Conservation (phyloP, 2,329 filamentous ascomycete species). For the Fusarium redolens region DNA sequence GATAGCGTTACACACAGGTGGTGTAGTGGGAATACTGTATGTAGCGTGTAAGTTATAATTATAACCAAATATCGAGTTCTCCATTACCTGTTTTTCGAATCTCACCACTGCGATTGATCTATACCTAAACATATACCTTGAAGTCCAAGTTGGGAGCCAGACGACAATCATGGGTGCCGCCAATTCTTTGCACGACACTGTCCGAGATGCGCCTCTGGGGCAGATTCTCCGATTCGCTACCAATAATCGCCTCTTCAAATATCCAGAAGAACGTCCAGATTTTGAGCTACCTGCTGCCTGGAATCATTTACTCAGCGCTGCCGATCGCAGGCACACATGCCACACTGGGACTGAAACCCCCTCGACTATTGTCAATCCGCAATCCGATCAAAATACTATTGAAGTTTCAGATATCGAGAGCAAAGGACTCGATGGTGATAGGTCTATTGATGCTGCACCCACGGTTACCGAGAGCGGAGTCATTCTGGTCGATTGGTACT, state of each 20-base stretch:
- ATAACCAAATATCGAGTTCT: fast-evolving
- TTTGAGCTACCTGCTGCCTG: slow-evolving; percentile 62
- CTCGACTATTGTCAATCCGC: neutral
- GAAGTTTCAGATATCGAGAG: slow-evolving; percentile 46
- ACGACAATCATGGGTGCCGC: neutral
- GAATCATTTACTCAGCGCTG: slow-evolving; percentile 7
- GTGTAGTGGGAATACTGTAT: neutral
- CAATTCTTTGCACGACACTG: slow-evolving; percentile 25
- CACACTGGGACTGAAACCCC: neutral
- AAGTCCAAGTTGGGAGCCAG: fast-evolving
- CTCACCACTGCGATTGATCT: fast-evolving
- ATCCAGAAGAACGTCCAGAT: slow-evolving; percentile 67
- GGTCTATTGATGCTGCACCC: slow-evolving; percentile 59
- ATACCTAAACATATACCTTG: fast-evolving
- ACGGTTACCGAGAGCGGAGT: slow-evolving; percentile 60
- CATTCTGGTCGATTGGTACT: slow-evolving; percentile 66
- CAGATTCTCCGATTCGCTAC: slow-evolving; percentile 67
- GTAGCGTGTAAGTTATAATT: fast-evolving
- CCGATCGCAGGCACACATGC: neutral
- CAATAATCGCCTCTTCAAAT: slow-evolving; percentile 62
- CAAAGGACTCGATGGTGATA: slow-evolving; percentile 50
- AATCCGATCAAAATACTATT: neutral
- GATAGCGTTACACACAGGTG: no score
- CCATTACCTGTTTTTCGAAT: fast-evolving
- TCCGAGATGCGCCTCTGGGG: slow-evolving; percentile 68